Evolutionary conservation across 2,329 filamentous ascomycete species (phyloP), one percentile per base, ranked within the genome.

Genomic region (Nothopassalora personata): DNA sequence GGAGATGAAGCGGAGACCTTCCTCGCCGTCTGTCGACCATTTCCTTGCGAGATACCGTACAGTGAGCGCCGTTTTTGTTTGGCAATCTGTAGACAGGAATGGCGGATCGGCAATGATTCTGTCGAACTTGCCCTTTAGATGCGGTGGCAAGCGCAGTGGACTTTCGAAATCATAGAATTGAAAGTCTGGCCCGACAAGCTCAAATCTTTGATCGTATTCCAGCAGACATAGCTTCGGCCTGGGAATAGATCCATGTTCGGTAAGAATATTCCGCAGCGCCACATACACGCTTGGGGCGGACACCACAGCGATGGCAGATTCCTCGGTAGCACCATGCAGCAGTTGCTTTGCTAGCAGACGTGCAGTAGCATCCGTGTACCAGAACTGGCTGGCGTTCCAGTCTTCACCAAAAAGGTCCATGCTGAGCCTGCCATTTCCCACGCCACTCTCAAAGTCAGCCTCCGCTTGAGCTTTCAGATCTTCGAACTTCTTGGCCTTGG

Each of bases 221-320:
- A 94, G 79, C 1, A 93, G 79, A 50, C 81, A 79, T 46, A 91
- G 72, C 58, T 80, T 81, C 1, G 88, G 88, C 55, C 73, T 77
- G 8, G 75, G 71, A 3, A 69, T 54, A n/a, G 61, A 57, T 9
- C 59, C 48, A 28, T 63, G 47, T 18, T 65, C 62, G 28, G 53
- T 49, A 13, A 71, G 68, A 15, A 89, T 73, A 66, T 91, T 91
- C 73, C 88, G 89, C 55, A 92, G 68, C 52, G 87, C 86, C 19
- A 93, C 82, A 73, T 92, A 93, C 1, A 87, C 87, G 71, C 87
- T 91, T 9, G 89, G 89, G 11, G 88, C 83, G 28, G 87, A 91
- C 6, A 93, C 81, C 2, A 91, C 82, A 4, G 83, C 88, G 64
- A 93, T 85, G 2, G 63, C 60, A 75, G 79, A 31, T 9, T 81